A percentile compares a stretch with the other conserved stretches of the same genome.
These are phyloP conservation scores for Acmispon strigosus DNA, from an alignment of 306 rosid species.

Conservation along the genomic window DNA sequence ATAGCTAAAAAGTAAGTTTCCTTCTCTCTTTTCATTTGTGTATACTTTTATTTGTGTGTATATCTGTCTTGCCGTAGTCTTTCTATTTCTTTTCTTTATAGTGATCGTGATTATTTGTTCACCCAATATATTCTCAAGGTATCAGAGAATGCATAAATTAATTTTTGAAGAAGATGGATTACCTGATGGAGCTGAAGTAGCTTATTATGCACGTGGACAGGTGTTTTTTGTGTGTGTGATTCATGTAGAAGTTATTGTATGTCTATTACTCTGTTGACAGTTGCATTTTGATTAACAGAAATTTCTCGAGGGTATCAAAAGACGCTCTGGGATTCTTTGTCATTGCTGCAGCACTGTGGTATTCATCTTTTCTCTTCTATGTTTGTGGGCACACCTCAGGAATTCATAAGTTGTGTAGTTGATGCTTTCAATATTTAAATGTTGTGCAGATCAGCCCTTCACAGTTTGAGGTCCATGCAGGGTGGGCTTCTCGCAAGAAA, in stretches of 20 bases:
- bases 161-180: constrained; percentile 91
- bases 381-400: constrained; percentile 1
- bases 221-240: constrained; percentile 51
- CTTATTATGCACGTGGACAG: constrained; percentile 97
- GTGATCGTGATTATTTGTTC: constrained; percentile 7
- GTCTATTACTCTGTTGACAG: constrained; percentile 16
- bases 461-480: constrained; percentile 95
- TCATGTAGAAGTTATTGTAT: constrained; percentile 18
- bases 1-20: constrained; percentile 63
- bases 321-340: constrained; percentile 79
- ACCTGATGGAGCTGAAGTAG: constrained; percentile 96
- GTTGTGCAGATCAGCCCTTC: constrained; percentile 91
- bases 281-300: constrained; percentile 48
- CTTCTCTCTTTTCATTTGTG: neutral
- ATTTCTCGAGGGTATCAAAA: constrained; percentile 91
- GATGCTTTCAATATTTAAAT: constrained; percentile 20
- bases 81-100: neutral
- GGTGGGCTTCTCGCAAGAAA: constrained; percentile 92
- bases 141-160: constrained; percentile 79
- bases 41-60: neutral
- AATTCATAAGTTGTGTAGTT: constrained; percentile 2
- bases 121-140: constrained; percentile 39
- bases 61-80: neutral
- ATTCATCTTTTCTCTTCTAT: constrained; percentile 25
- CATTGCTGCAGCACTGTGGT: constrained; percentile 89